Base-by-base conservation (phyloP, 768 basidiomycete genomes). In the Tylopilus felleus region DNA sequence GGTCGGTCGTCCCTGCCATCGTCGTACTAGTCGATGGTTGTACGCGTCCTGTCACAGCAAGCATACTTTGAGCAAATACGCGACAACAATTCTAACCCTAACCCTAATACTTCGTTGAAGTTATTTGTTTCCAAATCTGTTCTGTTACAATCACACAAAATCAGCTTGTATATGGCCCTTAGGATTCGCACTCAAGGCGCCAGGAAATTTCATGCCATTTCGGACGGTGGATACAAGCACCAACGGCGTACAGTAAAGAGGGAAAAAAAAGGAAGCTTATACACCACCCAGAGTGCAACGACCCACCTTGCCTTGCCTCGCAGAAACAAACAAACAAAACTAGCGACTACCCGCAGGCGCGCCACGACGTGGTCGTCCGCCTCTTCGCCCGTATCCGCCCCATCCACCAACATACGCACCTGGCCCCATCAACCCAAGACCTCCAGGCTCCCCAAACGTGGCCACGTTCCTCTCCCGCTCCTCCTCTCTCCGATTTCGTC, bases 401-500 rank as follows among this genome's bases (percentile, higher is more conserved):
- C 86, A 89, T 17, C 85, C 87, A 45, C 82, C 80, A n/a, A 88
- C 85, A 70, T 89, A 88, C 12, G 83, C 85, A 36, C 86, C 86
- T 25, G 88, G 88, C 0, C 88, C 88, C 76, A 90, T 78, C 47
- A 89, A 66, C 7, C 89, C 88, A 17, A 88, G 80, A 45, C 86
- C 86, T 12, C 89, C 89, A 8, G 90, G 83, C 66, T 93, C 90
- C 3, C 90, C 91, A 76, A 93, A 93, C 8, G 90, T 93, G 28
- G 87, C 86, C 9, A 93, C 83, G 62, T 93, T 93, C 70, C 80
- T 83, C 69, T 90, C 88, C 55, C 90, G 72, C 65, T 93, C 90
- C 61, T 92, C 91, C 60, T 93, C 90, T 41, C 90, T 72, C 60
- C 90, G 77, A 60, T 82, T 88, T 49, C 85, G 75, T 1, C 85